Percentiles rank a stretch among this genome's conserved stretches.
These are phyloP conservation scores for Phalaenopsis equestris DNA, from an alignment of 106 monocot genomes.

Conservation along the genomic window DNA sequence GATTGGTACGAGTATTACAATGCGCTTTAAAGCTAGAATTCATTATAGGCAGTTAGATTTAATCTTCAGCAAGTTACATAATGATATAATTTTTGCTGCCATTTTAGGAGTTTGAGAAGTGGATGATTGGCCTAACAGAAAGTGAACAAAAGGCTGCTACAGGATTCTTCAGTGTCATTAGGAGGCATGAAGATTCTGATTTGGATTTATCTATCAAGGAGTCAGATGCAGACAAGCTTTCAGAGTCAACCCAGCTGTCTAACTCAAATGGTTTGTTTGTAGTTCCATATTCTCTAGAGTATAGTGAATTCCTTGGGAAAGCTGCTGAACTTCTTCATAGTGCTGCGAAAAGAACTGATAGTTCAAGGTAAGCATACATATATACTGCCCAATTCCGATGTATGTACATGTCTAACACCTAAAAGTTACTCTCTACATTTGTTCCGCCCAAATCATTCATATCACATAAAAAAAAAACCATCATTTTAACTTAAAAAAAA, in stretches of 20 bases:
- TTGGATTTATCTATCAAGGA: constrained; percentile 7
- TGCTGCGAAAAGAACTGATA: constrained; percentile 70
- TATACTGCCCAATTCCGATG: too few species aligned
- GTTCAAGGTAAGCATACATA: constrained; percentile 40
- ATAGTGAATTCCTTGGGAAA: constrained; percentile 48
- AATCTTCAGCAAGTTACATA: not conserved
- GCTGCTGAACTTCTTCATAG: constrained; percentile 55
- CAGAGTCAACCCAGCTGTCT: not conserved
- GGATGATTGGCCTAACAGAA: constrained; percentile 54
- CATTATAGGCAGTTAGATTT: not conserved
- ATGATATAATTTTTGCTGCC: not conserved
- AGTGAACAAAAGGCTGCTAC: constrained; percentile 51
- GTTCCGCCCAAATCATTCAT: too few species aligned
- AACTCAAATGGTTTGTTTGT: constrained; percentile 37
- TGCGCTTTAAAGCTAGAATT: not conserved
- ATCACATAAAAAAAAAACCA: too few species aligned
- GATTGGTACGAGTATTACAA: not conserved
- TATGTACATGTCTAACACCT: too few species aligned
- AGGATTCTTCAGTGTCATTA: constrained; percentile 89
- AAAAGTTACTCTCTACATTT: too few species aligned
- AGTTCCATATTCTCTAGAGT: constrained; percentile 79
- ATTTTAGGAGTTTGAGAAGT: constrained; percentile 75
- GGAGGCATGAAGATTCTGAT: constrained; percentile 37
- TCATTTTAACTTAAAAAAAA: too few species aligned
- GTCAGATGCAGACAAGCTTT: constrained; percentile 10